A percentile compares a stretch with the other conserved stretches of the same genome.
phyloP scores from a whole-genome alignment of 2,329 filamentous ascomycete genomes.

The Thielaviopsis euricoi region DNA sequence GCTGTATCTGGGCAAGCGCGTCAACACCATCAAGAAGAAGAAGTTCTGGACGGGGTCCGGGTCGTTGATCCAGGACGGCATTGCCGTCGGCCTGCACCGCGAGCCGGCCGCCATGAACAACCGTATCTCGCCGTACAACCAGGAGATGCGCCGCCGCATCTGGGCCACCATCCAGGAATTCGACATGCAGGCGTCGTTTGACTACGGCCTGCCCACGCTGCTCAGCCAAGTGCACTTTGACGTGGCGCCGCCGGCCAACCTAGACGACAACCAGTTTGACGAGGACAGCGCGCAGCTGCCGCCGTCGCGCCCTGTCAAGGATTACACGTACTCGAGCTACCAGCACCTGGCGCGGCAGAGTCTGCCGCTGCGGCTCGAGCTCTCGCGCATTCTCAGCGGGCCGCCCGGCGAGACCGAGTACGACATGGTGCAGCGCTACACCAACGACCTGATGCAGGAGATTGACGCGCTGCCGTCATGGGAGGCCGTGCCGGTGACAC shows the following conservation, averaged over 20 bases:
- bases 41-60: constrained; percentile 43
- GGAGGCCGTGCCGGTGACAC: constrained; percentile 24
- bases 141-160: constrained; percentile 44
- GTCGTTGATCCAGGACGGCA: constrained; percentile 38
- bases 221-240: constrained; percentile 40
- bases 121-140: constrained; percentile 40
- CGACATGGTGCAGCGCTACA: constrained; percentile 44
- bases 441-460: constrained; percentile 42
- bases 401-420: constrained; percentile 39
- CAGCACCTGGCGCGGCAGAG: constrained; percentile 41
- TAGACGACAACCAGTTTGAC: constrained; percentile 41
- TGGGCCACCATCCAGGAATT: constrained; percentile 47
- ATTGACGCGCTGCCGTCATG: constrained; percentile 43
- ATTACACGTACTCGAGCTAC: constrained; percentile 43
- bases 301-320: constrained; percentile 30
- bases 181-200: constrained; percentile 44
- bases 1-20: constrained; percentile 42
- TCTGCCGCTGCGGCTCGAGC: constrained; percentile 37
- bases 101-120: constrained; percentile 39
- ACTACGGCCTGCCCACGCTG: constrained; percentile 41
- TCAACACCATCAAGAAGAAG: constrained; percentile 50
- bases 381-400: constrained; percentile 39
- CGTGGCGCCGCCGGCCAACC: constrained; percentile 36
- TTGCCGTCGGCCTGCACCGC: constrained; percentile 41
- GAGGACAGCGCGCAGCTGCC: constrained; percentile 35